Evolutionary conservation across 169 alveolate genomes (phyloP), one percentile per base, ranked within the genome.

Genomic region (Plasmodium inui): DNA sequence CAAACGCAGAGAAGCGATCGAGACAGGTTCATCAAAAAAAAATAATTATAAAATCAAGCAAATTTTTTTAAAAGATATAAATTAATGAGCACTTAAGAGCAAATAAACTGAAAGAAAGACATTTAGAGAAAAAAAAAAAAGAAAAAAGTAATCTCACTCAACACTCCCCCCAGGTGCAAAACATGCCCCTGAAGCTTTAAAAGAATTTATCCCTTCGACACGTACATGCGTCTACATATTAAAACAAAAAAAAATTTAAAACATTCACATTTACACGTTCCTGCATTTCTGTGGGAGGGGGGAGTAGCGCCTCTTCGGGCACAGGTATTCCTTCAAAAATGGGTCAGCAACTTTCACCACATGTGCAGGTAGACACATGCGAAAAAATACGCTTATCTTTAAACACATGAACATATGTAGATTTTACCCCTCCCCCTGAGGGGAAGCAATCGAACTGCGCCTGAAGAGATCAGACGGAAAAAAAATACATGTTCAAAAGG

Each of bases 41-140:
- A 50, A 80, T 41, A 46, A 80, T 37, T n/a, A 80, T 14, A 39
- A 22, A 5, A 82, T 32, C 14, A 82, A 82, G 71, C 12, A 22
- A 32, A 82, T 22, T 17, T 5, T 57, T 57, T 82, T 55, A 82
- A 82, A 82, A 67, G 44, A 82, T 61, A 37, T 30, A 82, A 82
- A 82, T 82, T 32, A 82, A 82, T 57, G 26, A 82, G n/a, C 22
- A 82, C 10, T 55, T 82, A 82, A 5, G 55, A 50, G 28, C 26
- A 82, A 82, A 30, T 30, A 37, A 79, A 79, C 71, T 41, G 28
- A 41, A 22, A 30, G 12, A 41, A 22, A 41, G n/a, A n/a, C 10
- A 19, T 26, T 67, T 28, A 67, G 22, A 67, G 22, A 67, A 67
- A 67, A 67, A 67, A 67, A 67, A 67, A 67, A 67, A 67, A 67